Percentiles rank a stretch among this genome's conserved stretches.
These are phyloP conservation scores for Calocybe cyanea DNA, from an alignment of 768 basidiomycete genomes.

Conservation along the genomic window DNA sequence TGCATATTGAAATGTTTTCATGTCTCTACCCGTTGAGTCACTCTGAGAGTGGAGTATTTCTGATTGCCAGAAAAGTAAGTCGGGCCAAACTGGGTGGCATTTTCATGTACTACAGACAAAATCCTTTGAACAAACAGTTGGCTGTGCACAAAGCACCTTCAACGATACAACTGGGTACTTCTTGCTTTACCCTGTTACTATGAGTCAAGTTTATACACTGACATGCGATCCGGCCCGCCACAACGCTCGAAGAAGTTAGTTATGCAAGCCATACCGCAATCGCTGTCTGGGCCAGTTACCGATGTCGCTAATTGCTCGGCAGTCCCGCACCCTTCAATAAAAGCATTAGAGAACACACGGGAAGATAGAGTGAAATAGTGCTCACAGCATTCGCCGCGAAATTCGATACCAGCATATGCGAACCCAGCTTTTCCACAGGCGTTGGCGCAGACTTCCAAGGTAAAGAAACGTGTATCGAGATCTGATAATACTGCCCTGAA, in stretches of 20 bases:
- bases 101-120: too few relatives aligned
- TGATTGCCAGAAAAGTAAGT: too few relatives aligned
- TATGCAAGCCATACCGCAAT: slow-evolving; percentile 14
- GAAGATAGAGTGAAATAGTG: neutral
- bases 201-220: slow-evolving; percentile 8
- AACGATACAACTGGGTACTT: too few relatives aligned
- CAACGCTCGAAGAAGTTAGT: slow-evolving; percentile 11
- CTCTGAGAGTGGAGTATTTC: too few relatives aligned
- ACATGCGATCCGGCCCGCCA: slow-evolving; percentile 12
- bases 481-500: neutral
- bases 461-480: slow-evolving; percentile 5
- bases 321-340: slow-evolving; percentile 11
- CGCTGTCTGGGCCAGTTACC: slow-evolving; percentile 6
- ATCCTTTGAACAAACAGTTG: too few relatives aligned
- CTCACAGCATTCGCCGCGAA: slow-evolving; percentile 11
- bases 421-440: slow-evolving; percentile 7
- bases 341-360: neutral
- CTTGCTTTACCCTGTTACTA: neutral
- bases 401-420: slow-evolving; percentile 7
- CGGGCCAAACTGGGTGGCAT: too few relatives aligned
- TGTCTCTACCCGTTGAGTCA: too few relatives aligned
- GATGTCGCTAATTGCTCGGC: slow-evolving; percentile 1
- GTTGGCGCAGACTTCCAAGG: slow-evolving; percentile 7
- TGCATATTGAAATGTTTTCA: too few relatives aligned
- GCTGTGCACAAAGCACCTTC: too few relatives aligned